Evolutionary conservation across 2,329 filamentous ascomycete species (phyloP).

Genomic region (Penicillium digitatum): DNA sequence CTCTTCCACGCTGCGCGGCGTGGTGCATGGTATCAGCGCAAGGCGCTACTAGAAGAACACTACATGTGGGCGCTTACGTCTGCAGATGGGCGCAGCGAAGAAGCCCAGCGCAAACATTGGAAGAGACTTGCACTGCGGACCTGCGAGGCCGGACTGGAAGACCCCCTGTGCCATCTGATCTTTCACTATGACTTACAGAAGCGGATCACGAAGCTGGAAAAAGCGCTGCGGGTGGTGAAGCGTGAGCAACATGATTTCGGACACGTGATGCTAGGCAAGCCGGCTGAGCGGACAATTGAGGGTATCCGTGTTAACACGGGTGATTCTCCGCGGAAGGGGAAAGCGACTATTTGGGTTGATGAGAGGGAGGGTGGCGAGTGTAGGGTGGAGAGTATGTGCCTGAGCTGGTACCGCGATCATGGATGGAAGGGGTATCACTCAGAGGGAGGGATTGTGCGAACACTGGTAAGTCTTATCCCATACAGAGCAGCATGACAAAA

Average conservation of each 20-base stretch:
- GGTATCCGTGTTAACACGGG: constrained; percentile 72
- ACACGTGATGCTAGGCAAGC: constrained; percentile 73
- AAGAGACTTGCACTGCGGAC: constrained; percentile 70
- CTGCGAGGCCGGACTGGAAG: constrained; percentile 81
- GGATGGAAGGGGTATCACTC: constrained; percentile 95
- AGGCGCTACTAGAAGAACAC: constrained; percentile 88
- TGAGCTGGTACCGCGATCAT: constrained; percentile 74
- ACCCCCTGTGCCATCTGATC: constrained; percentile 83
- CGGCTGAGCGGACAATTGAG: constrained; percentile 68
- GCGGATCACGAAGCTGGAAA: constrained; percentile 86
- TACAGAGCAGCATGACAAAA: not conserved
- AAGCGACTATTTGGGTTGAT: constrained; percentile 81
- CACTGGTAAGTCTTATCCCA: constrained; percentile 49
- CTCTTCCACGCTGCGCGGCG: constrained; percentile 82
- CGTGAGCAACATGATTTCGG: constrained; percentile 89
- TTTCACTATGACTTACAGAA: constrained; percentile 95
- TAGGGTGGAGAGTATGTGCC: constrained; percentile 88
- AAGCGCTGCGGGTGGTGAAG: constrained; percentile 72
- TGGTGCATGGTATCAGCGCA: constrained; percentile 92
- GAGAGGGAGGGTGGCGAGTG: constrained; percentile 68
- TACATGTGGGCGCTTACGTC: constrained; percentile 71
- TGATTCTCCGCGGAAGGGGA: constrained; percentile 38
- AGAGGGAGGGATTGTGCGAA: constrained; percentile 88
- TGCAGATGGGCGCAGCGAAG: constrained; percentile 47
- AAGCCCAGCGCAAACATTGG: constrained; percentile 76